These are phyloP conservation scores for Calvatia gigantea DNA, from an alignment of 768 basidiomycete genomes.

Conservation along the genomic window DNA sequence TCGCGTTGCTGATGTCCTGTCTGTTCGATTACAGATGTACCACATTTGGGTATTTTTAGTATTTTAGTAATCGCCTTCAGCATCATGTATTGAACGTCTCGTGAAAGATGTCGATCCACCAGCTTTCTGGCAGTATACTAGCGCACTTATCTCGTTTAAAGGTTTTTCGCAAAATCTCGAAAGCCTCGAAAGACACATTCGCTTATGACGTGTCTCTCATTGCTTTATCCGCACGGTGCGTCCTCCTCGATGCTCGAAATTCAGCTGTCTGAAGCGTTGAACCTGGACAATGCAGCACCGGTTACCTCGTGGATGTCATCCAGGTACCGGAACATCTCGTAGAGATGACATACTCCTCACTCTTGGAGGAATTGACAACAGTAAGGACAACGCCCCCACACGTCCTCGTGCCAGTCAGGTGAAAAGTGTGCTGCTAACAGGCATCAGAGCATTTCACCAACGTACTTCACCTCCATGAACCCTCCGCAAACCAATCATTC, in stretches of 20 bases:
- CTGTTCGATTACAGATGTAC: too few species aligned
- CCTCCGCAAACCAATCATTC: slow-evolving; percentile 48
- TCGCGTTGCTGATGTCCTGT: not conserved
- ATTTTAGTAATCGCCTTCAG: not conserved
- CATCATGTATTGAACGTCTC: not conserved
- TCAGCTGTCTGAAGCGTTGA: not conserved
- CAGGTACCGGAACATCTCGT: not conserved
- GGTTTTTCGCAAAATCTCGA: slow-evolving; percentile 3
- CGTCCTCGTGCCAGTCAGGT: not conserved
- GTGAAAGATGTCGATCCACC: not conserved
- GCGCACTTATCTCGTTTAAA: not conserved
- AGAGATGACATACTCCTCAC: not conserved
- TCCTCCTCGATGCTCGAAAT: not conserved
- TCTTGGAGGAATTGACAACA: not conserved
- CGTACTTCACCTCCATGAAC: slow-evolving; percentile 44
- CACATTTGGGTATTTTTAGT: not conserved
- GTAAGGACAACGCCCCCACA: not conserved
- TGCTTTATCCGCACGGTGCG: slow-evolving; percentile 8
- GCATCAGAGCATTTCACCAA: slow-evolving; percentile 29
- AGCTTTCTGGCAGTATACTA: not conserved
- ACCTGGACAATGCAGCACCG: not conserved
- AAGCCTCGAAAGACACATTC: not conserved
- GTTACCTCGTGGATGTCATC: slow-evolving; percentile 4
- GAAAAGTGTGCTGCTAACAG: not conserved
- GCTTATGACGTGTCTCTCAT: slow-evolving; percentile 6